Conservation (phyloP, 306 rosid genomes). For the Malus sieversii region DNA sequence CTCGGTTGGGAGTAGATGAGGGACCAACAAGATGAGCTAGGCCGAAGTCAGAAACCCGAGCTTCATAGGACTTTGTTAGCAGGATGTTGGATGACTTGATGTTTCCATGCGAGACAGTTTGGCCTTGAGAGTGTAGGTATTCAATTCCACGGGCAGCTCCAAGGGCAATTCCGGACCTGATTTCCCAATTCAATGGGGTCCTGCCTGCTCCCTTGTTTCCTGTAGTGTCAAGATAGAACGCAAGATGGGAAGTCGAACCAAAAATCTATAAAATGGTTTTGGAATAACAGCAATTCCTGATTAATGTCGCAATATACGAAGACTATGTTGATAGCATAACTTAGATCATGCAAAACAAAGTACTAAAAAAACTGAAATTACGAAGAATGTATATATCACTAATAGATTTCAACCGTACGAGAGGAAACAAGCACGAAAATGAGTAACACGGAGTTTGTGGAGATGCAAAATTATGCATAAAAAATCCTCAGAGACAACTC, state of each 20-base stretch:
- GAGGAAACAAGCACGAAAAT: background rate
- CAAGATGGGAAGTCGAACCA: background rate
- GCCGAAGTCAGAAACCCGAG: constrained; percentile 43
- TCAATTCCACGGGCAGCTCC: constrained; percentile 40
- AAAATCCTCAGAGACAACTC: background rate
- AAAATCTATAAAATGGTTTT: background rate
- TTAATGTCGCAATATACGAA: background rate
- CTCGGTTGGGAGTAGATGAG: constrained; percentile 39
- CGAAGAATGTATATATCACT: no score
- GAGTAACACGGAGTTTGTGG: background rate
- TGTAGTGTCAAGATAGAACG: background rate
- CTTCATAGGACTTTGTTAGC: constrained; percentile 36
- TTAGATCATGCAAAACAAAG: no score
- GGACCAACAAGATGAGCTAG: constrained; percentile 48
- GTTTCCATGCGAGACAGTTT: constrained; percentile 40
- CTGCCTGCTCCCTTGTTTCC: constrained; percentile 51
- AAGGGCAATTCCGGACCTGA: constrained; percentile 39
- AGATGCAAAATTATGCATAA: background rate
- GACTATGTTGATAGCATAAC: background rate
- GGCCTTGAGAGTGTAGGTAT: constrained; percentile 41
- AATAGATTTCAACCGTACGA: background rate
- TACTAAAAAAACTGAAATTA: no score
- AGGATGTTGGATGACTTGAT: constrained; percentile 45
- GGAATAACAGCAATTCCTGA: background rate
- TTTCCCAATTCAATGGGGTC: constrained; percentile 49